A percentile compares a stretch with the other conserved stretches of the same genome.
Evolutionary conservation across 768 basidiomycete species (phyloP).

Genomic region (Filobasidium floriforme): DNA sequence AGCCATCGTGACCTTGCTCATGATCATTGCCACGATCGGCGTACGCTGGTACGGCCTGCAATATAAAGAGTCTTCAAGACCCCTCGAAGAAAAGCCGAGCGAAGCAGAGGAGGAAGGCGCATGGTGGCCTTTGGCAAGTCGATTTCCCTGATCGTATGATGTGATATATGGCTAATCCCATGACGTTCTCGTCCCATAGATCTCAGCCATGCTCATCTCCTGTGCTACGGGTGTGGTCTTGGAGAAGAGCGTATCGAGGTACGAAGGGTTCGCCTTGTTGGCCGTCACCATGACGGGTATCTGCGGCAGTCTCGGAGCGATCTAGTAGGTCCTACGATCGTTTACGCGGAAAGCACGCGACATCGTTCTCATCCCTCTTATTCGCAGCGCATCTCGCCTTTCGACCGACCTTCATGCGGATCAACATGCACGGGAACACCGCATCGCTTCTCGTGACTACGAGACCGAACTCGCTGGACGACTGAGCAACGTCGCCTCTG

Average conservation of each 20-base stretch:
- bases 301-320: constrained; percentile 81
- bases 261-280: constrained; percentile 78
- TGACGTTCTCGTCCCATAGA: constrained; percentile 24
- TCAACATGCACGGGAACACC: neutral
- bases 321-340: constrained; percentile 46
- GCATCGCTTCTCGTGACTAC: neutral
- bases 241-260: constrained; percentile 77
- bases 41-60: neutral
- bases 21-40: constrained; percentile 7
- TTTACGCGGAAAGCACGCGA: neutral
- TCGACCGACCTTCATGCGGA: constrained; percentile 70
- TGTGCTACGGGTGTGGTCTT: constrained; percentile 85
- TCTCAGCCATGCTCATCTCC: constrained; percentile 51
- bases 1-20: constrained; percentile 51
- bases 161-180: neutral
- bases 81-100: neutral
- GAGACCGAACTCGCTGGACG: neutral
- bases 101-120: constrained; percentile 57
- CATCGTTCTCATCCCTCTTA: neutral
- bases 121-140: constrained; percentile 67
- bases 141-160: too few species aligned
- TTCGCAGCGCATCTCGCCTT: constrained; percentile 64
- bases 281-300: constrained; percentile 85
- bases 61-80: neutral
- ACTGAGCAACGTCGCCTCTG: constrained; percentile 22